Conservation (phyloP, 2,329 filamentous ascomycete species). For the Diaporthe citri region DNA sequence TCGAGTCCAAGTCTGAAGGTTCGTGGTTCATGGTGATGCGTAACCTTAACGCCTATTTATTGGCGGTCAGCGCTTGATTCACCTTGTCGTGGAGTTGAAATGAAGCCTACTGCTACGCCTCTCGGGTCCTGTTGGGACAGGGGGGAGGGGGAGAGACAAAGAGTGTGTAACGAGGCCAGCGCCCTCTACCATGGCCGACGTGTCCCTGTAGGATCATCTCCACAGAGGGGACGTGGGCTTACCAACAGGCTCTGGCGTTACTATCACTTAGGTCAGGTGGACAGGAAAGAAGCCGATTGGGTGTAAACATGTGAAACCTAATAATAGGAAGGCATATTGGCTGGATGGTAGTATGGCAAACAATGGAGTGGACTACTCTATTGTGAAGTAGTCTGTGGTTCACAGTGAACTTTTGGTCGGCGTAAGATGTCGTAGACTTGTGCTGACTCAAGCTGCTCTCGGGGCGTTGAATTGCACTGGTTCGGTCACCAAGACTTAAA, state of each 20-base stretch:
- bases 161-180: neutral
- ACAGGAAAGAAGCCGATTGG: constrained; percentile 5
- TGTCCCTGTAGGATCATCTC: constrained; percentile 6
- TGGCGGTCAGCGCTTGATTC: neutral
- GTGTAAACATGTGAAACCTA: neutral
- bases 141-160: too few species aligned
- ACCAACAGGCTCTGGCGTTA: neutral
- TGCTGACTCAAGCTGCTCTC: neutral
- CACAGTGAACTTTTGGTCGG: neutral
- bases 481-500: neutral
- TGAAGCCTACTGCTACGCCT: neutral
- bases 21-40: neutral
- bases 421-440: neutral
- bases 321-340: neutral
- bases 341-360: neutral
- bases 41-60: neutral
- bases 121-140: neutral
- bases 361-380: neutral
- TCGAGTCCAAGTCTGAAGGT: neutral
- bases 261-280: neutral
- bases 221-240: neutral
- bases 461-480: neutral
- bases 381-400: neutral
- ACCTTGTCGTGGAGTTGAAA: neutral
- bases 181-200: neutral